Evolutionary conservation across 768 basidiomycete genomes (phyloP).

Genomic region (Trametes elegans): DNA sequence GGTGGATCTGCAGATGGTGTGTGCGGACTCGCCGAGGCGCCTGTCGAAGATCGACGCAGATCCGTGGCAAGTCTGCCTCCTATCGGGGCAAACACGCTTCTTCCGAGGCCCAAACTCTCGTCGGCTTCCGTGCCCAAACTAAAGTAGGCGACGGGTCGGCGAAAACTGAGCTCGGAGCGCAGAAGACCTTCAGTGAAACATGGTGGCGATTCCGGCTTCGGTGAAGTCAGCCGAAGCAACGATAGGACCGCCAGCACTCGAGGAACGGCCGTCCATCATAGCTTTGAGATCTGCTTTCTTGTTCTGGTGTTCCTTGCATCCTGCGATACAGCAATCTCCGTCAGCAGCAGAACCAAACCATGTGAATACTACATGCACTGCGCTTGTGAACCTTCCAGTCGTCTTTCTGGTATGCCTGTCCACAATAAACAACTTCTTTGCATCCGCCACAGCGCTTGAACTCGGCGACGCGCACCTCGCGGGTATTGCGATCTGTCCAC

Average conservation of each 20-base stretch:
- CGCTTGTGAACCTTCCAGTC: conserved; percentile 32
- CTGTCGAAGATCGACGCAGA: conserved; percentile 13
- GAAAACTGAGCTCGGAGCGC: not conserved
- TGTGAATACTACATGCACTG: conserved; percentile 9
- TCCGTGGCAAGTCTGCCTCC: conserved; percentile 1
- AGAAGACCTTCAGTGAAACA: conserved; percentile 9
- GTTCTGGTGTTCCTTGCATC: conserved; percentile 11
- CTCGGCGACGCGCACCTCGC: conserved; percentile 35
- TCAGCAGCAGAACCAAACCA: not conserved
- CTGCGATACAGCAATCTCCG: conserved; percentile 2
- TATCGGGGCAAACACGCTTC: conserved; percentile 12
- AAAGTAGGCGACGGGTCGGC: not conserved
- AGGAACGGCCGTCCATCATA: conserved; percentile 6
- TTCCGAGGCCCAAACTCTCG: conserved; percentile 22
- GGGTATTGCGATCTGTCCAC: conserved; percentile 29
- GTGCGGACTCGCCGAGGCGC: conserved; percentile 10
- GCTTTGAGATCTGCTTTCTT: conserved; percentile 13
- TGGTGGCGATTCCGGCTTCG: conserved; percentile 11
- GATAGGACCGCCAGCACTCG: conserved; percentile 1
- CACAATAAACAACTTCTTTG: conserved; percentile 33
- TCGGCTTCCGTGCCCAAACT: conserved; percentile 9
- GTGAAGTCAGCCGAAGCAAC: conserved; percentile 21
- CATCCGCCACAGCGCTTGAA: conserved; percentile 43
- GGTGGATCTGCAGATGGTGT: not conserved
- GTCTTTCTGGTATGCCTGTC: conserved; percentile 29